Base-by-base conservation (phyloP, 768 basidiomycete genomes). In the Lentinus tigrinus region DNA sequence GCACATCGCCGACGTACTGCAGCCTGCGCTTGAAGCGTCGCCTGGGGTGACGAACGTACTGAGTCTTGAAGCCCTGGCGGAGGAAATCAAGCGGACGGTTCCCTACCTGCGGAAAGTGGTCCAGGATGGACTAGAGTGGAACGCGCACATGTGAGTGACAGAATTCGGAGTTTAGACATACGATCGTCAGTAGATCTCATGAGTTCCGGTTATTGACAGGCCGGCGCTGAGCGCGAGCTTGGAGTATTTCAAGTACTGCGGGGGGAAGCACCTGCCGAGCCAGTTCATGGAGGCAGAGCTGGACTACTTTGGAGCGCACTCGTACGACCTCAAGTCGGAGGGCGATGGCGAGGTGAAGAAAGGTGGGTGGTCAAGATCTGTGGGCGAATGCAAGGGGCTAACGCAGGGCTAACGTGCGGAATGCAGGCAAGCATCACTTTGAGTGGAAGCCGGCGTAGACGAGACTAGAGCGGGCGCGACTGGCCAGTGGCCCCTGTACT, bases 171-270 rank as follows among this genome's bases (percentile, higher is more conserved):
- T 3, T 3, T 17, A 40, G 6, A 26, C 9, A 11, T 11, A 31
- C 31, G 31, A 6, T 31, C 7, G 1, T 17, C 34, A 10, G 28
- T 7, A 7, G n/a, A 37, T 24, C 37, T 44, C 28, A 38, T 9
- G 4, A 16, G 26, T 13, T 26, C 50, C 26, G n/a, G 28, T 14
- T 37, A 27, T 37, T n/a, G n/a, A 37, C 43, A 63, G 61, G 16
- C 67, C 67, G 40, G 52, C 63, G 19, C 38, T 68, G 44, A 54
- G 57, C 51, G 67, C 67, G 34, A 60, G 65, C 47, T 40, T 68
- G 28, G 67, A 68, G 52, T 68, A 65, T 44, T 48, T 59, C 56
- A 68, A 64, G 62, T 64, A 66, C 50, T 56, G 58, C 43, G 63
- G 51, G 14, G 67, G 65, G 37, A 56, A 52, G 31, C 52, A 59